Evolutionary conservation across 768 basidiomycete species (phyloP), one percentile per base, ranked within the genome.

Genomic region (Termitomyces sp.): DNA sequence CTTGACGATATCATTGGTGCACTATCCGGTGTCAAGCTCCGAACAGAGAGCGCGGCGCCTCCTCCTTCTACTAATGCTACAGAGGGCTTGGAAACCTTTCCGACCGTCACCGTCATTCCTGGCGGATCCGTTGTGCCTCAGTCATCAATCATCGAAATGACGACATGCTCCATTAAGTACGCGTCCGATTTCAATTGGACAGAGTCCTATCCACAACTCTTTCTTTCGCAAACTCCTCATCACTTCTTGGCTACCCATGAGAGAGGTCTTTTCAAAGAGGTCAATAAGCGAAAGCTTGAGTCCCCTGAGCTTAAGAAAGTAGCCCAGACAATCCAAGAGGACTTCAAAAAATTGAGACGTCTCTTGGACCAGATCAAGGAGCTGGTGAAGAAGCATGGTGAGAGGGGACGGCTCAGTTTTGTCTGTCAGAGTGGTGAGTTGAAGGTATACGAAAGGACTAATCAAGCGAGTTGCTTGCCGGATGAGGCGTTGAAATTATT

Each of bases 201-300:
- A 33, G 86, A 89, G 13, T 73, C 76, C 1, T 90, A 85, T 69
- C 83, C 85, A 0, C 89, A 91, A 68, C 72, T 91, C 13, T 87
- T 81, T 68, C 79, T 92, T 58, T 89, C 90, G 7, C 86, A 87
- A 68, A 91, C 87, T 0, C 73, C 79, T 2, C 80, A 84, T 65
- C 78, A 86, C 60, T 86, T 83, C 68, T 73, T 89, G 57, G 89
- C 81, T 0, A 73, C 81, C 45, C 89, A 91, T 68, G 67, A 75
- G 15, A 70, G 76, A 3, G 90, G 90, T 1, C 71, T 44, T 1
- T 91, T 91, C 70, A 65, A 69, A 4, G 69, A 73, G 11, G 73
- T 88, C 7, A 73, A 79, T 55, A 87, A 87, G 69, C 71, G 76
- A 45, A 78, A 79, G 48, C 73, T 80, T 5, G 62, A 65, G 20